Percentiles rank a stretch among this genome's conserved stretches.
phyloP scores from a whole-genome alignment of 129 eudicot species.

The Helianthus annuus region HanXRQr2.0-SUNRISE NC_035441.2:142613923-142614422 shows the following conservation, averaged over 20 bases:
- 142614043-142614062: no score
- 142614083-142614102: no score
- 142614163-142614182: not conserved
- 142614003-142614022: no score
- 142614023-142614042: no score
- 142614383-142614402: not conserved
- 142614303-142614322: conserved; percentile 4
- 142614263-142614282: not conserved
- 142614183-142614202: not conserved
- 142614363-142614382: not conserved
- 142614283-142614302: not conserved
- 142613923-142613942: no score
- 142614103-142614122: no score
- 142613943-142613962: no score
- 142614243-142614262: not conserved
- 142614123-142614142: no score
- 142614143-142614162: not conserved
- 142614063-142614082: no score
- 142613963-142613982: no score
- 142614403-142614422: not conserved
- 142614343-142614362: not conserved
- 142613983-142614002: no score
- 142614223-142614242: not conserved
- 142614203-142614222: not conserved
- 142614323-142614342: not conserved